Base-by-base conservation (phyloP, 805 yeast genomes). In the Ogataea pilisensis region DNA sequence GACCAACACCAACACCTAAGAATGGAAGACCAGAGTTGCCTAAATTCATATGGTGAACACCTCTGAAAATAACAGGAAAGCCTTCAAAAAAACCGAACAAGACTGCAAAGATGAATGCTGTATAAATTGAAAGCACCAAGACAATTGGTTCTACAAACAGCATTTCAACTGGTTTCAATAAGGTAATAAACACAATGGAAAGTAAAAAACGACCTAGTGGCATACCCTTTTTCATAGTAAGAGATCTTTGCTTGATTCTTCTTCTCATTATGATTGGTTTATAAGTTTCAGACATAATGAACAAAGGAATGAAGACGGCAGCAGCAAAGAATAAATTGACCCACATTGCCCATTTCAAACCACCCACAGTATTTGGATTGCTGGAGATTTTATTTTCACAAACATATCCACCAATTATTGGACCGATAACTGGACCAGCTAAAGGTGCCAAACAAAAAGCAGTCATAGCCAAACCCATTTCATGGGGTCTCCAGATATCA, bases 61-160 rank as follows among this genome's bases (percentile, higher is more conserved):
- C 85, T 55, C 76, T 67, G 65, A 82, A 84, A 45, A 84, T 83
- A 38, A 83, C 76, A 8, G 89, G 89, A 63, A 70, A 82, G 3
- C 89, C 89, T 60, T 83, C 90, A 54, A 84, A 84, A 69, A 83
- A 84, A 0, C 88, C 90, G 50, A 83, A 84, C 39, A 84, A 64
- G 2, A 84, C 88, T 1, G 90, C 88, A 64, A 83, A 83, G 38
- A 84, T 75, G 55, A 84, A 82, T 0, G 90, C 84, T 43, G 80
- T 75, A 59, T 84, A 84, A 38, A 82, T 61, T 24, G 87, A 78
- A 55, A 82, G 78, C 17, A 80, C 76, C 36, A 78, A 60, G 29
- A 85, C 90, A 50, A 85, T 85, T 40, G 93, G 93, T 51, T 85
- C 95, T 27, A 73, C 73, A 27, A 77, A 53, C 39, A 85, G 68